A percentile compares a stretch with the other conserved stretches of the same genome.
phyloP scores from a whole-genome alignment of 2,329 filamentous ascomycete genomes.

The Penicillium italicum region DNA sequence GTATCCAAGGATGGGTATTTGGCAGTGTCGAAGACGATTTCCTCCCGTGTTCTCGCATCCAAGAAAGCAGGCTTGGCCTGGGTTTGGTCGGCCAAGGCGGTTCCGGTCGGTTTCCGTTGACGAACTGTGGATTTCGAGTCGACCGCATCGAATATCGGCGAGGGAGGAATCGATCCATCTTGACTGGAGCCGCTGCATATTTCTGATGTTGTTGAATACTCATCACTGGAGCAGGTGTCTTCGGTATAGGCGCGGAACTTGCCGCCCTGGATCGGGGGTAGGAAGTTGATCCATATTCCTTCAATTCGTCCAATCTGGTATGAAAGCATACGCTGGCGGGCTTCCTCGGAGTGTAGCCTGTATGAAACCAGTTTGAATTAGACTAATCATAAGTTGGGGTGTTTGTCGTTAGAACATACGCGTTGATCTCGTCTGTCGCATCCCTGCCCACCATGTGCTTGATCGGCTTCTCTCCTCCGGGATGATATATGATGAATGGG shows the following conservation, averaged over 20 bases:
- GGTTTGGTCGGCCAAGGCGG: slow-evolving; percentile 22
- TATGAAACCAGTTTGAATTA: slow-evolving; percentile 18
- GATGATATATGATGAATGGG: slow-evolving; percentile 83
- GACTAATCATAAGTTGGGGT: slow-evolving; percentile 7
- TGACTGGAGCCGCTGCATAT: slow-evolving; percentile 53
- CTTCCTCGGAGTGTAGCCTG: slow-evolving; percentile 78
- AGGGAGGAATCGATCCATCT: slow-evolving; percentile 54
- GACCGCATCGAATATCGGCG: slow-evolving; percentile 57
- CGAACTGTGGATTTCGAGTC: slow-evolving; percentile 39
- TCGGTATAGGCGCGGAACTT: slow-evolving; percentile 59
- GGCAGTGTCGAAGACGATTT: slow-evolving; percentile 70
- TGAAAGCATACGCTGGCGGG: slow-evolving; percentile 69
- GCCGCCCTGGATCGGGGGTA: slow-evolving; percentile 88
- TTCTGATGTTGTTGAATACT: slow-evolving; percentile 25
- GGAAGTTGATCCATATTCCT: slow-evolving; percentile 79
- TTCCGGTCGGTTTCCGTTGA: slow-evolving; percentile 36
- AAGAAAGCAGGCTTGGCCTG: slow-evolving; percentile 58
- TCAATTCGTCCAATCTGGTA: slow-evolving; percentile 82
- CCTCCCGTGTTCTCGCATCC: slow-evolving; percentile 68
- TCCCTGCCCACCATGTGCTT: slow-evolving; percentile 90
- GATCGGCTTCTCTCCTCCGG: slow-evolving; percentile 87
- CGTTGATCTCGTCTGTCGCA: slow-evolving; percentile 90
- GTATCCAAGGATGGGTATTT: slow-evolving; percentile 77
- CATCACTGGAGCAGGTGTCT: slow-evolving; percentile 42
- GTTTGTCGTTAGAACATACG: slow-evolving; percentile 57